Percentiles rank a stretch among this genome's conserved stretches.
Conservation (phyloP, 176 grass and related monocot species). For the Bolboschoenus planiculmis region DNA sequence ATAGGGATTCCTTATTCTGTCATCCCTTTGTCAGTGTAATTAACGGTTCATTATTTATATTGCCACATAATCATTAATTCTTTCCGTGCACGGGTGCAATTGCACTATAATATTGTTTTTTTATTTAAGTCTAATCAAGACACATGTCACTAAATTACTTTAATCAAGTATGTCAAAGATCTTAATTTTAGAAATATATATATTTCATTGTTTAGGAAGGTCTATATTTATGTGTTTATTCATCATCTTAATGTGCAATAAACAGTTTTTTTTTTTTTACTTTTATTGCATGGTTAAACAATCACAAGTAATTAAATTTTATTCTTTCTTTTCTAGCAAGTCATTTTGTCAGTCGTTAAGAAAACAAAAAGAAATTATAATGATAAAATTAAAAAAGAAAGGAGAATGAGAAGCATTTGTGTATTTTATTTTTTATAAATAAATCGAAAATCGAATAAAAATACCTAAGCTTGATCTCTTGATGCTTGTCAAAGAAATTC, state of each 20-base stretch:
- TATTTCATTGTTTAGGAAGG: no score
- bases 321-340: no score
- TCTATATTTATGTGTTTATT: no score
- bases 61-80: slow-evolving; percentile 10
- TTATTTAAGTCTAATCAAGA: not conserved
- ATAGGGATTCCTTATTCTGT: not conserved
- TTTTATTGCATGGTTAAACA: no score
- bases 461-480: not conserved
- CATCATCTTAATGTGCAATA: no score
- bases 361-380: no score
- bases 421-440: not conserved
- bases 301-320: no score
- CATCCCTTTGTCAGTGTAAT: not conserved
- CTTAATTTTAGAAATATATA: no score
- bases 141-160: not conserved
- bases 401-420: no score
- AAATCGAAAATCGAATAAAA: not conserved
- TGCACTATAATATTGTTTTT: not conserved
- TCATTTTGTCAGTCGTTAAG: no score
- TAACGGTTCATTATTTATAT: slow-evolving; percentile 3
- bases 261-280: no score
- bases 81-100: not conserved
- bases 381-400: no score
- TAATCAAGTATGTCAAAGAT: not conserved
- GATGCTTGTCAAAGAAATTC: not conserved